Evolutionary conservation across 768 basidiomycete genomes (phyloP).

Genomic region (Artomyces pyxidatus): DNA sequence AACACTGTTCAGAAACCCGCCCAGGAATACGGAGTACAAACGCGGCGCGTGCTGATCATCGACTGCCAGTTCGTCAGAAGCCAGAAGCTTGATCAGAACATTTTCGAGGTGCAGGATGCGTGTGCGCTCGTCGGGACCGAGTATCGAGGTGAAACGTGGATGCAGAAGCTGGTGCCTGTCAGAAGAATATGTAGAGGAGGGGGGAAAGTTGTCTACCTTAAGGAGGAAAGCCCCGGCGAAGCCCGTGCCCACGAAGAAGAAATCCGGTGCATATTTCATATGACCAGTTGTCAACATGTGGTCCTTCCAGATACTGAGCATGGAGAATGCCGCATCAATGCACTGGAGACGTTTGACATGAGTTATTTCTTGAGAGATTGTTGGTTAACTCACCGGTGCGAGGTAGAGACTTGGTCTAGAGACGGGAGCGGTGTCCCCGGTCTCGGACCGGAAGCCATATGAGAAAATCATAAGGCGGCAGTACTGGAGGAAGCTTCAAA

Average conservation of each 20-base stretch:
- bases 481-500: slow-evolving; percentile 9
- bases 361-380: neutral
- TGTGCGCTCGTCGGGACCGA: slow-evolving; percentile 4
- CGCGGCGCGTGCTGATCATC: slow-evolving; percentile 9
- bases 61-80: neutral
- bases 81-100: neutral
- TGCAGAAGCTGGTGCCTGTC: slow-evolving; percentile 7
- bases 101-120: neutral
- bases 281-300: slow-evolving; percentile 7
- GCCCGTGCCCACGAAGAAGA: slow-evolving; percentile 15
- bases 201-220: slow-evolving; percentile 2
- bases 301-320: slow-evolving; percentile 12
- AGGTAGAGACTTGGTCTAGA: slow-evolving; percentile 6
- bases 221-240: slow-evolving; percentile 15
- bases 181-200: slow-evolving; percentile 5
- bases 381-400: slow-evolving; percentile 1
- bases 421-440: neutral
- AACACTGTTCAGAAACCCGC: slow-evolving; percentile 2
- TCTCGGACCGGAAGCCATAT: slow-evolving; percentile 11
- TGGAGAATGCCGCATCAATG: slow-evolving; percentile 6
- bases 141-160: slow-evolving; percentile 6
- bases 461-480: slow-evolving; percentile 14
- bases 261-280: slow-evolving; percentile 12
- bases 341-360: slow-evolving; percentile 3
- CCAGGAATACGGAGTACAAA: slow-evolving; percentile 12